Evolutionary conservation across 805 yeast genomes (phyloP), one percentile per base, ranked within the genome.

Genomic region (Vanderwaltozyma yarrowii): DNA sequence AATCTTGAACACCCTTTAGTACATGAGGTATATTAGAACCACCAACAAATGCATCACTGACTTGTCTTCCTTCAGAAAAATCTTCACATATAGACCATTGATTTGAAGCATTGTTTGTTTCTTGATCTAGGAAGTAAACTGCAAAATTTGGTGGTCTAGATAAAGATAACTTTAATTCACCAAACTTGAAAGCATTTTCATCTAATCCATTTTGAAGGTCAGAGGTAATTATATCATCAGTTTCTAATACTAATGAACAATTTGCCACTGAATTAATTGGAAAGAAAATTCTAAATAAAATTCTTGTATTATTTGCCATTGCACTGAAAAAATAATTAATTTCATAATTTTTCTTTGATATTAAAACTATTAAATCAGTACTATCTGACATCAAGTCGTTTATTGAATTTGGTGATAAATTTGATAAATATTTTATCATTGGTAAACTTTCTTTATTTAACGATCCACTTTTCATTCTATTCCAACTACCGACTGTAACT

Each of bases 31-130:
- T 65, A 16, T 71, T 70, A 3, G 75, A 66, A 2, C 84, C 83
- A 3, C 76, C 76, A 23, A 68, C 63, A 52, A 65, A 75, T 0
- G 92, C 89, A 41, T 69, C 71, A 38, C 74, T 75, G 5, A 83
- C 92, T 53, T 82, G 89, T 50, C 80, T 86, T 12, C 84, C 88
- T 50, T 82, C 92, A 41, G 85, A 77, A 47, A 83, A 83, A 59
- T 83, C 94, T 41, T 80, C 89, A 58, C 89, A 81, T 19, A 80
- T 77, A 1, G 83, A 77, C 60, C 60, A 54, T 34, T 52, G 60
- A 31, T 46, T 51, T 19, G 40, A 40, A 25, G 42, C 36, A 18
- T 38, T 18, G 40, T 74, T 79, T 42, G 73, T 71, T 23, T 54
- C 52, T 9, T 68, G 69, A 37, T 63, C 64, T 40, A 76, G 64